phyloP scores from a whole-genome alignment of 2,329 filamentous ascomycete species.

The Blastomyces percursus region DNA sequence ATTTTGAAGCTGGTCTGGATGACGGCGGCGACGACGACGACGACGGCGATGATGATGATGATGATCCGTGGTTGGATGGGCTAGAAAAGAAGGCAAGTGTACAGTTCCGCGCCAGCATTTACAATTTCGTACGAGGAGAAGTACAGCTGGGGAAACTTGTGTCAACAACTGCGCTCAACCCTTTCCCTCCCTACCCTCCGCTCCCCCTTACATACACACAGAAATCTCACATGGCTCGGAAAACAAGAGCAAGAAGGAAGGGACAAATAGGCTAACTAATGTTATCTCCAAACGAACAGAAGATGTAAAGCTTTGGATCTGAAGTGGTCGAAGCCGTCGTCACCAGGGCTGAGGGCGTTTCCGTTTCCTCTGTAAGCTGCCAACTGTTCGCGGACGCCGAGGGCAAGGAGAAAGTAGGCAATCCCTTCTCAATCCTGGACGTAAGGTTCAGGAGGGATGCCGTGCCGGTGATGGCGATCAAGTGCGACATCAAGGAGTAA shows the following conservation, averaged over 20 bases:
- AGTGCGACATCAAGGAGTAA: background rate
- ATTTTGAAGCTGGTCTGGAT: background rate
- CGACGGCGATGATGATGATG: background rate
- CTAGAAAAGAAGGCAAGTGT: constrained; percentile 1
- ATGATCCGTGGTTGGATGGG: background rate
- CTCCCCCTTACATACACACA: background rate
- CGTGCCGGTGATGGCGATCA: constrained; percentile 5
- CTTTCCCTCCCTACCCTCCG: background rate
- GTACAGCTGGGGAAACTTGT: constrained; percentile 9
- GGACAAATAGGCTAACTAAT: background rate
- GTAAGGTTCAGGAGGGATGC: constrained; percentile 2
- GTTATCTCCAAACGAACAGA: background rate
- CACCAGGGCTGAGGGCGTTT: background rate
- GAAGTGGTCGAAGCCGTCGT: constrained; percentile 10
- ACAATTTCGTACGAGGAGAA: constrained; percentile 5
- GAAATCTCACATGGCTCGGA: background rate
- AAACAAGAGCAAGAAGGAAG: background rate
- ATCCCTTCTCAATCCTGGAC: constrained; percentile 2
- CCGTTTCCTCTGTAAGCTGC: constrained; percentile 3
- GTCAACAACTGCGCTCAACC: constrained; percentile 3
- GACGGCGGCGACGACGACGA: background rate
- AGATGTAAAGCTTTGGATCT: background rate
- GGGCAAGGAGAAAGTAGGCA: constrained; percentile 7
- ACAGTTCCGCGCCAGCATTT: constrained; percentile 8
- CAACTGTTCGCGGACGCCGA: constrained; percentile 9